Evolutionary conservation across 164 flowering plant species (phyloP).

Genomic region (Cinnamomum micranthum): DNA sequence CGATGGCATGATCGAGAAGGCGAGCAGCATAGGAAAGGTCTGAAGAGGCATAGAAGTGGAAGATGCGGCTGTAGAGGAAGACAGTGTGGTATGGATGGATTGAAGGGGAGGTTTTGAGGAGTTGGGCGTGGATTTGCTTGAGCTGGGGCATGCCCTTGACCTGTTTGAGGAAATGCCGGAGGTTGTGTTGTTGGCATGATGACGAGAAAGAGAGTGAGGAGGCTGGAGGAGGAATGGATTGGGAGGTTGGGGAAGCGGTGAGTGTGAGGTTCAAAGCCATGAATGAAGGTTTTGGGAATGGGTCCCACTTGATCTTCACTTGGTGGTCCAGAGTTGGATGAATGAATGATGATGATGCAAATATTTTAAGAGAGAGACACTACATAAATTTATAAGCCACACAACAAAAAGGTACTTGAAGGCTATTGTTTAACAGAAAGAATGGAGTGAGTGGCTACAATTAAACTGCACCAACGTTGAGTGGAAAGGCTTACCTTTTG

Average conservation of each 20-base stretch:
- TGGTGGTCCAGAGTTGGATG: too few species aligned
- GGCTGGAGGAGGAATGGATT: neutral
- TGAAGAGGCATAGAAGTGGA: slow-evolving; percentile 38
- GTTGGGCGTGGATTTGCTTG: slow-evolving; percentile 66
- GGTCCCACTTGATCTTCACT: too few species aligned
- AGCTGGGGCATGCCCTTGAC: slow-evolving; percentile 48
- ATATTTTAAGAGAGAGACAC: too few species aligned
- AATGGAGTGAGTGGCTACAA: too few species aligned
- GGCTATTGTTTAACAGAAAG: too few species aligned
- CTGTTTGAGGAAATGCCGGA: slow-evolving; percentile 29
- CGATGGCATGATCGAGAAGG: slow-evolving; percentile 30
- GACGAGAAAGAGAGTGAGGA: neutral
- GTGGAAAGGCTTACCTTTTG: too few species aligned
- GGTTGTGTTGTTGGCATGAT: slow-evolving; percentile 7
- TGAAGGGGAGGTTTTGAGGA: slow-evolving; percentile 35
- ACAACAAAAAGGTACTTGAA: too few species aligned
- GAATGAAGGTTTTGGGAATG: too few species aligned
- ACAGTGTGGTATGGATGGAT: slow-evolving; percentile 26
- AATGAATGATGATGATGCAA: too few species aligned
- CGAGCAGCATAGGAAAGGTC: slow-evolving; percentile 43
- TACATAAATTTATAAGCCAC: too few species aligned
- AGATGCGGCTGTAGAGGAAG: slow-evolving; percentile 44
- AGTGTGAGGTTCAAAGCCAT: neutral
- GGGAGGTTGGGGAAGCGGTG: neutral
- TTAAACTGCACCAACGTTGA: too few species aligned